A percentile compares a stretch with the other conserved stretches of the same genome.
phyloP scores from a whole-genome alignment of 108 stramenopile genomes.

The Epithemia pelagica region DNA sequence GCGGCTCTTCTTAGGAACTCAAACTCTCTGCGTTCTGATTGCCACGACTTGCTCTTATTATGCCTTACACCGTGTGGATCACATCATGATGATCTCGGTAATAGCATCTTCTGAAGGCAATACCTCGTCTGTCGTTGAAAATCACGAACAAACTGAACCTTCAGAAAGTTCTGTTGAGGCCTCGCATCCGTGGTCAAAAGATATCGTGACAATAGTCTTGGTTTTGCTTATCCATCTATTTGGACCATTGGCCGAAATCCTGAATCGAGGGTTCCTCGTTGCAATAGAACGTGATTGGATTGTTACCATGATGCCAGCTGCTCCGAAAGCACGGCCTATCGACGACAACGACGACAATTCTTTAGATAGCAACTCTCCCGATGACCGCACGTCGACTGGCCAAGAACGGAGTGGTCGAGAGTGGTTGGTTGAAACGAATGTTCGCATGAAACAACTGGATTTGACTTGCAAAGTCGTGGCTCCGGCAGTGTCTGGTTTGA shows the following conservation, averaged over 20 bases:
- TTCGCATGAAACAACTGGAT: constrained; percentile 58
- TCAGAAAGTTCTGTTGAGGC: background rate
- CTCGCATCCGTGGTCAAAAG: background rate
- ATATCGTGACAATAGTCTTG: background rate
- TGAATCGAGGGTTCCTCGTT: constrained; percentile 43
- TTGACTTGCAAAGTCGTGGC: constrained; percentile 44
- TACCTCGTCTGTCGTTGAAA: background rate
- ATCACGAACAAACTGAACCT: background rate
- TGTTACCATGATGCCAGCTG: constrained; percentile 36
- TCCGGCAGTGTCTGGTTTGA: constrained; percentile 40
- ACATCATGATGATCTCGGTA: background rate
- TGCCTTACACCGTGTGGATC: background rate
- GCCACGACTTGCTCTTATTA: background rate
- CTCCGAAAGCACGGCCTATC: background rate
- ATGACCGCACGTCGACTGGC: background rate
- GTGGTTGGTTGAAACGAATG: constrained; percentile 54
- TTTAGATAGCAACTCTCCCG: background rate
- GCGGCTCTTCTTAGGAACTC: constrained; percentile 1
- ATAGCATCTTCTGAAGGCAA: too few relatives aligned
- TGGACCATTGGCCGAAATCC: constrained; percentile 36
- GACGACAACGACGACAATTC: background rate
- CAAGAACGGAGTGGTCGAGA: background rate
- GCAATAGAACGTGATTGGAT: constrained; percentile 66
- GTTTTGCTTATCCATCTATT: constrained; percentile 35
- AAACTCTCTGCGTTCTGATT: background rate